Conservation (phyloP, 352 stramenopile genomes). For the Phytophthora boehmeriae region DNA sequence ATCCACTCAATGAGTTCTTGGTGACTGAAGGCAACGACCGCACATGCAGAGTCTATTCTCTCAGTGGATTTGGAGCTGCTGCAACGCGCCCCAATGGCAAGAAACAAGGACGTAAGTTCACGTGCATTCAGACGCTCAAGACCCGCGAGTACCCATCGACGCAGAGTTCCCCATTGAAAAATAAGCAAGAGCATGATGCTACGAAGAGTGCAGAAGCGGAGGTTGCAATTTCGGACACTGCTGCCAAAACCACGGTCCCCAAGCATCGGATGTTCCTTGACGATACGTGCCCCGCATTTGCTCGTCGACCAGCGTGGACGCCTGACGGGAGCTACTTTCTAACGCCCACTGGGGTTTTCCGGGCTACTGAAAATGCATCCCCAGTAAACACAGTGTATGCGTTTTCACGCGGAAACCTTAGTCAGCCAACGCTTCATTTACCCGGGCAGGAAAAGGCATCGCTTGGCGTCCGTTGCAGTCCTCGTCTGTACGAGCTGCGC, state of each 20-base stretch:
- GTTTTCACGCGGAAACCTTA: slow-evolving; percentile 94
- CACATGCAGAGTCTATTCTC: slow-evolving; percentile 92
- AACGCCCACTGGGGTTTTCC: slow-evolving; percentile 81
- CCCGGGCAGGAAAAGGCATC: slow-evolving; percentile 93
- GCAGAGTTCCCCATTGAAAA: not conserved
- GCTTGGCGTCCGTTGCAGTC: slow-evolving; percentile 93
- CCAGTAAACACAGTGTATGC: slow-evolving; percentile 91
- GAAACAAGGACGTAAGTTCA: slow-evolving; percentile 77
- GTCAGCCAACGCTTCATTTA: slow-evolving; percentile 92
- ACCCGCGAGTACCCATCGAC: slow-evolving; percentile 60
- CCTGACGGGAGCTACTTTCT: slow-evolving; percentile 94
- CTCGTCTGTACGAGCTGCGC: slow-evolving; percentile 91
- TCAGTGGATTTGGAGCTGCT: slow-evolving; percentile 63
- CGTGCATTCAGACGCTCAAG: slow-evolving; percentile 80
- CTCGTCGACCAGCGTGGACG: slow-evolving; percentile 92
- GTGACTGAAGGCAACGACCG: slow-evolving; percentile 95
- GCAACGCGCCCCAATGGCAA: slow-evolving; percentile 53
- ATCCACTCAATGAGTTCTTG: slow-evolving; percentile 94
- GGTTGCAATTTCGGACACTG: slow-evolving; percentile 1
- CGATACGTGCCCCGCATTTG: slow-evolving; percentile 95
- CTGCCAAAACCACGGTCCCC: slow-evolving; percentile 21
- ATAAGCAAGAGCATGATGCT: slow-evolving; percentile 16
- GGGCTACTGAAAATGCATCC: slow-evolving; percentile 42
- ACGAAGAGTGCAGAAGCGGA: slow-evolving; percentile 4
- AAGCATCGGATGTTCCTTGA: slow-evolving; percentile 93